These are phyloP conservation scores for Cladosporium sp. DNA, from an alignment of 2,329 filamentous ascomycete genomes.

Conservation along the genomic window DNA sequence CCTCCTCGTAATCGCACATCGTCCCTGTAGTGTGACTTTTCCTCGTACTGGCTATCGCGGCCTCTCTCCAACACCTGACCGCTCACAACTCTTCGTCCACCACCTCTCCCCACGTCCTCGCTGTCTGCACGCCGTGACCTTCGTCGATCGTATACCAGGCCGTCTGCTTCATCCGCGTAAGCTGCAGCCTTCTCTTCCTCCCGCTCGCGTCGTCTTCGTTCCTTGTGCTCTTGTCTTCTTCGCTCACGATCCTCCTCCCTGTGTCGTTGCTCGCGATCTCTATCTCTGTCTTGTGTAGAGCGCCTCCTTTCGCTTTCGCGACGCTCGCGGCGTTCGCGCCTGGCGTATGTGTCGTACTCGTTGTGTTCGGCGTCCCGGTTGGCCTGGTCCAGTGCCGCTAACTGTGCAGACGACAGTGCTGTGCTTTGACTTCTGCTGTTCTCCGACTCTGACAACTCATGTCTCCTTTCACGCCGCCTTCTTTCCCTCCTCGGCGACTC, in stretches of 20 bases:
- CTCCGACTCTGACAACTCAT: constrained; percentile 8
- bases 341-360: constrained; percentile 37
- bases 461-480: constrained; percentile 16
- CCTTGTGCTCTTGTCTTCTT: constrained; percentile 33
- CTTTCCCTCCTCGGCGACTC: constrained; percentile 7
- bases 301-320: constrained; percentile 33
- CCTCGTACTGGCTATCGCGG: constrained; percentile 41
- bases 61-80: constrained; percentile 48
- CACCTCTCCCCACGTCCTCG: background rate
- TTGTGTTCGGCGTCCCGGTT: constrained; percentile 56
- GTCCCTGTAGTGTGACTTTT: constrained; percentile 43
- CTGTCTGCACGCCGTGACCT: constrained; percentile 14
- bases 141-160: constrained; percentile 29
- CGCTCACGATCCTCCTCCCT: constrained; percentile 33
- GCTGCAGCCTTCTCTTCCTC: constrained; percentile 43
- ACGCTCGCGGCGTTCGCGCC: constrained; percentile 15
- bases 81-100: constrained; percentile 47
- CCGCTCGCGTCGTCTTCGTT: constrained; percentile 47
- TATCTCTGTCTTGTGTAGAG: constrained; percentile 2
- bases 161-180: constrained; percentile 27
- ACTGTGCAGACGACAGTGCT: constrained; percentile 56
- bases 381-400: constrained; percentile 66
- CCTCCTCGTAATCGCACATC: constrained; percentile 47
- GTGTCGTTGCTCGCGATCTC: background rate
- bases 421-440: constrained; percentile 29